Percentiles rank a stretch among this genome's conserved stretches.
phyloP scores from a whole-genome alignment of 495 filamentous ascomycete genomes.

The Penicillium pulvis region DNA sequence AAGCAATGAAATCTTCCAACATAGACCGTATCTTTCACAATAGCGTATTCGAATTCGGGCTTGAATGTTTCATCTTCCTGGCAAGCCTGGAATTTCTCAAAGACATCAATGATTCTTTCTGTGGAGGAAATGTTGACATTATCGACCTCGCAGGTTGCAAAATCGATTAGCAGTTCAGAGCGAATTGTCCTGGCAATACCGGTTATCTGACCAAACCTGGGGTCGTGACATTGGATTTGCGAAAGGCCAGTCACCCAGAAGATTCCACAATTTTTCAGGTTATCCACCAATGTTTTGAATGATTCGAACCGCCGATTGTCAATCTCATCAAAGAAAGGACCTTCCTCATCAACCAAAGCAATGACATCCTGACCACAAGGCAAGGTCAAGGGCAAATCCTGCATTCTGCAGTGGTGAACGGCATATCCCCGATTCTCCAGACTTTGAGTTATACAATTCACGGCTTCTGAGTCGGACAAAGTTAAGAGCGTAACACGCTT shows the following conservation, averaged over 20 bases:
- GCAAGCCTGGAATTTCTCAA: not conserved
- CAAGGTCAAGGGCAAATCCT: not conserved
- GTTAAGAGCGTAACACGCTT: constrained; percentile 1
- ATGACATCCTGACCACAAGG: constrained; percentile 36
- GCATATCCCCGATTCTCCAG: constrained; percentile 1
- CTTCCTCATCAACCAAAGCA: constrained; percentile 32
- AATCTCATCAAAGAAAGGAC: constrained; percentile 38
- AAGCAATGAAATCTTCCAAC: constrained; percentile 22
- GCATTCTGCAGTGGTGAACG: not conserved
- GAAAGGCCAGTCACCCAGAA: constrained; percentile 11
- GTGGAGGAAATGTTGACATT: not conserved
- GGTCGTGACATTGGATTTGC: constrained; percentile 9
- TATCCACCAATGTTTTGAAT: constrained; percentile 15
- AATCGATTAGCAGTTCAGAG: constrained; percentile 1
- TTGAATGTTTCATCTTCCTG: not conserved
- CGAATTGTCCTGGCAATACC: constrained; percentile 13
- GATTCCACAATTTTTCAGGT: not conserved
- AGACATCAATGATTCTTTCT: not conserved
- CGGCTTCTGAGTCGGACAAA: not conserved
- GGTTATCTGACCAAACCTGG: constrained; percentile 2
- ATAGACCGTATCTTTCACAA: constrained; percentile 28
- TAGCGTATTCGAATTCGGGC: not conserved
- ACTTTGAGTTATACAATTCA: not conserved
- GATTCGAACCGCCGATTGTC: constrained; percentile 14
- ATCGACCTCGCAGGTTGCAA: constrained; percentile 12